Conservation (phyloP, 2,329 filamentous ascomycete species). For the Shiraia bambusicola region DNA sequence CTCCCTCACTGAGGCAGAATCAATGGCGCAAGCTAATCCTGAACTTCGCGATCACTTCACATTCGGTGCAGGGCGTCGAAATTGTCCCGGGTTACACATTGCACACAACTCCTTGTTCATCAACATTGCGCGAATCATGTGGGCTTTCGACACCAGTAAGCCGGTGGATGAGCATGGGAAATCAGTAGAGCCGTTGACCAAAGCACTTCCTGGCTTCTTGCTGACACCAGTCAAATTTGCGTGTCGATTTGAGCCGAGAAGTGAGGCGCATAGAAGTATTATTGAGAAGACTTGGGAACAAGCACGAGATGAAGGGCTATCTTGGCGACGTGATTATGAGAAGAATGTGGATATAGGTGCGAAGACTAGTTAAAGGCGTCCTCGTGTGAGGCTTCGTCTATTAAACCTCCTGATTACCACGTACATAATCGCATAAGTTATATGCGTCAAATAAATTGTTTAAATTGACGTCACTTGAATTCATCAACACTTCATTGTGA, state of each 20-base stretch:
- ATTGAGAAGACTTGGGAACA: slow-evolving; percentile 24
- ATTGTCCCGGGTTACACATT: slow-evolving; percentile 26
- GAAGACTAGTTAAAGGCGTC: too few relatives aligned
- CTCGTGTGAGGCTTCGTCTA: too few relatives aligned
- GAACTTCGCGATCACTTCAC: slow-evolving; percentile 27
- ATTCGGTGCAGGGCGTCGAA: slow-evolving; percentile 25
- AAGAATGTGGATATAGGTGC: not conserved
- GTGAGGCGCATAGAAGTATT: slow-evolving; percentile 9
- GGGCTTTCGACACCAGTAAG: slow-evolving; percentile 27
- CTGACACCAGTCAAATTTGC: slow-evolving; percentile 33
- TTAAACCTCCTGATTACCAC: too few relatives aligned
- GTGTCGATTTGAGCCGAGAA: slow-evolving; percentile 20
- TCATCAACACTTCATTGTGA: too few relatives aligned
- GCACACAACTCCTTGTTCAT: slow-evolving; percentile 26
- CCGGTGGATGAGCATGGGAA: slow-evolving; percentile 19
- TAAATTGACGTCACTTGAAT: too few relatives aligned
- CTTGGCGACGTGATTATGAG: not conserved
- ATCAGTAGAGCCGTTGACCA: slow-evolving; percentile 33
- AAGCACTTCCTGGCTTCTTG: slow-evolving; percentile 25
- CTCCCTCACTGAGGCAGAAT: slow-evolving; percentile 14
- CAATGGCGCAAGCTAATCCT: slow-evolving; percentile 26
- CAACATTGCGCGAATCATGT: slow-evolving; percentile 22
- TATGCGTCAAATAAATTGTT: too few relatives aligned
- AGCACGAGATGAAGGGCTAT: slow-evolving; percentile 10
- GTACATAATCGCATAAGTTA: too few relatives aligned